phyloP scores from a whole-genome alignment of 2,329 filamentous ascomycete genomes.

The Colletotrichum aenigma region DNA sequence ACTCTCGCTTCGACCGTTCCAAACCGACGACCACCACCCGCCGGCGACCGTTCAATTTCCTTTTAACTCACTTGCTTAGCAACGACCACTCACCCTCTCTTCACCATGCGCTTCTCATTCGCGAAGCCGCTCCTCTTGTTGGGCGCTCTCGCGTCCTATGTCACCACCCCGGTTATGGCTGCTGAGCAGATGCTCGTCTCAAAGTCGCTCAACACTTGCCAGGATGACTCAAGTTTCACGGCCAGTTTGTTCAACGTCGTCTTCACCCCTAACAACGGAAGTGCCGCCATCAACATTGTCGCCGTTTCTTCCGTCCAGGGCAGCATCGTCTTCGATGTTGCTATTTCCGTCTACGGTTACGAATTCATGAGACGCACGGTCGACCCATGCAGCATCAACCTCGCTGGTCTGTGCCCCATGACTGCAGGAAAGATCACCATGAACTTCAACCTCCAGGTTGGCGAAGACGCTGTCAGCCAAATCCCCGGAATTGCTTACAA shows the following conservation, averaged over 20 bases:
- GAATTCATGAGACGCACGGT: constrained; percentile 69
- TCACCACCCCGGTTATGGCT: constrained; percentile 47
- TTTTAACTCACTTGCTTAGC: not conserved
- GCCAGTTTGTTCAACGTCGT: constrained; percentile 88
- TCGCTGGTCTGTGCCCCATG: constrained; percentile 89
- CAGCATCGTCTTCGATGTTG: constrained; percentile 78
- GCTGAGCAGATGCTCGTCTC: constrained; percentile 76
- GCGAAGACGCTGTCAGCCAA: constrained; percentile 57
- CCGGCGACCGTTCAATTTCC: not conserved
- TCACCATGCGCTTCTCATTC: constrained; percentile 52
- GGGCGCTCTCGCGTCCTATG: constrained; percentile 46
- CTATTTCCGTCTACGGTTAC: constrained; percentile 84
- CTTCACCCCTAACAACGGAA: constrained; percentile 77
- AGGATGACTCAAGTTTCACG: constrained; percentile 82
- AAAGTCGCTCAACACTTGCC: constrained; percentile 83
- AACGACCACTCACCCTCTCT: constrained; percentile 10
- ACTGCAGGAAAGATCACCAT: constrained; percentile 81
- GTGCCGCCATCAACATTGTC: constrained; percentile 75
- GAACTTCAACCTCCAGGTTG: constrained; percentile 70
- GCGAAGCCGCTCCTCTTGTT: constrained; percentile 50
- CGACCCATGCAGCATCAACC: constrained; percentile 74
- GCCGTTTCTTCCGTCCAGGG: constrained; percentile 84
- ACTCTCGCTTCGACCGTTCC: not conserved
- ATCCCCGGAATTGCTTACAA: constrained; percentile 87
- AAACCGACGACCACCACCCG: not conserved